Evolutionary conservation across 2,329 filamentous ascomycete genomes (phyloP).

Genomic region (Trichoderma brevicompactum): DNA sequence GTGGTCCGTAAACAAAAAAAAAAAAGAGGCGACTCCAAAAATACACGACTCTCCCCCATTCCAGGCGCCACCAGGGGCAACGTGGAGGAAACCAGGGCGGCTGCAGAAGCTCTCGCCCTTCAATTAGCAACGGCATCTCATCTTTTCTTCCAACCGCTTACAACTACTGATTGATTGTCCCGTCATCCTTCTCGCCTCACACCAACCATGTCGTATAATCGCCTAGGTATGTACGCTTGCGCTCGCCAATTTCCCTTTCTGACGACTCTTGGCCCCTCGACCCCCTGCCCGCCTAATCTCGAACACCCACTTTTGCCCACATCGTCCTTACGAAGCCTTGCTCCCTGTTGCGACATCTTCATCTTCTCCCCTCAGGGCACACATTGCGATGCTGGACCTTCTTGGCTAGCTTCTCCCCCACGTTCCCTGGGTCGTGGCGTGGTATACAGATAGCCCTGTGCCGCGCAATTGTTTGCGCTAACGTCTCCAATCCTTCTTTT

Average conservation of each 20-base stretch:
- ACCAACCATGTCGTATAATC: constrained; percentile 71
- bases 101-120: not conserved
- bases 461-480: constrained; percentile 16
- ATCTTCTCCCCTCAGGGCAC: not conserved
- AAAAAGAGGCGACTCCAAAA: constrained; percentile 2
- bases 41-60: constrained; percentile 9
- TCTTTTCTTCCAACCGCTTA: not conserved
- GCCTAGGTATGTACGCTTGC: constrained; percentile 63
- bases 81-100: not conserved
- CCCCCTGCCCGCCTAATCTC: constrained; percentile 31
- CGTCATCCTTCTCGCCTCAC: constrained; percentile 4
- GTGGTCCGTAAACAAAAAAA: not conserved
- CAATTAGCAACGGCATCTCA: not conserved
- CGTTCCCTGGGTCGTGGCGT: constrained; percentile 3
- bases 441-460: constrained; percentile 12
- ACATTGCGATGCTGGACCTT: constrained; percentile 17
- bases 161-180: not conserved
- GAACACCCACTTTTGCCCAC: constrained; percentile 28
- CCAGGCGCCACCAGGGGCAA: constrained; percentile 24
- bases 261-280: constrained; percentile 30
- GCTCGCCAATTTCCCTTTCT: constrained; percentile 33
- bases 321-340: constrained; percentile 2
- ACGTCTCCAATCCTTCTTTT: not conserved
- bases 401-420: constrained; percentile 21
- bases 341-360: constrained; percentile 27